Percentiles rank a stretch among this genome's conserved stretches.
Conservation (phyloP, 768 basidiomycete species). For the Piloderma croceum region DNA sequence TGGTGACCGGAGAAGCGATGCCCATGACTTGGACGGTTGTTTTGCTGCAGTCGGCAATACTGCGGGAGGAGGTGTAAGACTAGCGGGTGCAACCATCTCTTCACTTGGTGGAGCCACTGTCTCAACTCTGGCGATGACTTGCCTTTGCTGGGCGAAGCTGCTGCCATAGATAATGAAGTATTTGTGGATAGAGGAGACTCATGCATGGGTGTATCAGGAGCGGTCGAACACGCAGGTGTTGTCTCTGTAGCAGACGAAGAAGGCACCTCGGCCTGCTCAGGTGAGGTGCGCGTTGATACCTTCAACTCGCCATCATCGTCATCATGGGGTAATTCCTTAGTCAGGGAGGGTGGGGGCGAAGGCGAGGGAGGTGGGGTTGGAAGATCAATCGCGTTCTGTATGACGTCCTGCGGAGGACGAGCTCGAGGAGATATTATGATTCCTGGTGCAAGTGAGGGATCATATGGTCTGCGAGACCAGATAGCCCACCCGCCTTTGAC, state of each 20-base stretch:
- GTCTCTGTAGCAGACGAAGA: slow-evolving; percentile 48
- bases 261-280: slow-evolving; percentile 30
- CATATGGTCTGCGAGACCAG: slow-evolving; percentile 65
- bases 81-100: slow-evolving; percentile 13
- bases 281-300: slow-evolving; percentile 8
- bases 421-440: slow-evolving; percentile 67
- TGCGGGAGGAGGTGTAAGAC: slow-evolving; percentile 27
- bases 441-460: slow-evolving; percentile 60
- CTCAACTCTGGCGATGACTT: slow-evolving; percentile 8
- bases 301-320: neutral
- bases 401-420: slow-evolving; percentile 53
- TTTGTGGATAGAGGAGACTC: slow-evolving; percentile 55
- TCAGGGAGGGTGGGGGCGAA: too few relatives aligned
- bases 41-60: too few relatives aligned
- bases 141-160: slow-evolving; percentile 24
- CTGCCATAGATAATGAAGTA: slow-evolving; percentile 44
- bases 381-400: slow-evolving; percentile 49
- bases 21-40: slow-evolving; percentile 64
- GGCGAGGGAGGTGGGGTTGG: slow-evolving; percentile 47
- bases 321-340: slow-evolving; percentile 1
- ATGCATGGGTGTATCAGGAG: slow-evolving; percentile 41
- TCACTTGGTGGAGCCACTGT: slow-evolving; percentile 9
- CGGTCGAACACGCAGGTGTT: slow-evolving; percentile 45
- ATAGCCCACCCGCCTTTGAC: slow-evolving; percentile 52
- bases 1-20: slow-evolving; percentile 60